Evolutionary conservation across 768 basidiomycete genomes (phyloP), one percentile per base, ranked within the genome.

Genomic region (Pulveroboletus ravenelii): DNA sequence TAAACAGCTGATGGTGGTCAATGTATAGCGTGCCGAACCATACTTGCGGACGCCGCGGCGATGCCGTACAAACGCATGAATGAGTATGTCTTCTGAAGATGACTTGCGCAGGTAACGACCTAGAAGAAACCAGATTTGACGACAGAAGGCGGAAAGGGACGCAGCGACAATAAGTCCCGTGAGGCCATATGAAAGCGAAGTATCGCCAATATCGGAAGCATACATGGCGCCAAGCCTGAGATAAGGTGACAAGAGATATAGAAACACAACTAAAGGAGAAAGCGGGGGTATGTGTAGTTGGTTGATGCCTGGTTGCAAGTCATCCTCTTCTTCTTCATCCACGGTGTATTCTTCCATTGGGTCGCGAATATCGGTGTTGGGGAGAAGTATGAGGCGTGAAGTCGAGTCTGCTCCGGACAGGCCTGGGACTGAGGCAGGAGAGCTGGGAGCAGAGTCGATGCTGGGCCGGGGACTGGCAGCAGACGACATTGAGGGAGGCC

Each of bases 41-140:
- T 83, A 66, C 50, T 64, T 71, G 25, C 68, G 64, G 61, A 80
- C 78, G 60, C 75, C 78, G n/a, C 76, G 77, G 57, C 71, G 70
- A 40, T 70, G 77, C 48, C 76, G 74, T 15, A 82, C 79, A 61
- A 87, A 79, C 1, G 79, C 72, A 55, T 85, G 78, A 15, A 83
- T 58, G 45, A 88, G 62, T 37, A 89, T 72, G 53, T 87, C 86
- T 63, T 87, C 82, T 34, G 83, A 63, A 53, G 85, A 80, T 30
- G 76, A 73, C 63, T 79, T 78, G 57, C 80, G 78, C 40, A 86
- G 72, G 64, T 89, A 87, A 30, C 83, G 76, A 40, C 82, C 80
- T n/a, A 89, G 77, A 74, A 88, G 78, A 68, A 86, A 88, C 82
- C 84, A 86, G 43, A 89, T 69, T 56, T 87, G 85, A 45, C 84